Conservation (phyloP, 1,284 basidiomycete species). For the Ganoderma sinense region DNA sequence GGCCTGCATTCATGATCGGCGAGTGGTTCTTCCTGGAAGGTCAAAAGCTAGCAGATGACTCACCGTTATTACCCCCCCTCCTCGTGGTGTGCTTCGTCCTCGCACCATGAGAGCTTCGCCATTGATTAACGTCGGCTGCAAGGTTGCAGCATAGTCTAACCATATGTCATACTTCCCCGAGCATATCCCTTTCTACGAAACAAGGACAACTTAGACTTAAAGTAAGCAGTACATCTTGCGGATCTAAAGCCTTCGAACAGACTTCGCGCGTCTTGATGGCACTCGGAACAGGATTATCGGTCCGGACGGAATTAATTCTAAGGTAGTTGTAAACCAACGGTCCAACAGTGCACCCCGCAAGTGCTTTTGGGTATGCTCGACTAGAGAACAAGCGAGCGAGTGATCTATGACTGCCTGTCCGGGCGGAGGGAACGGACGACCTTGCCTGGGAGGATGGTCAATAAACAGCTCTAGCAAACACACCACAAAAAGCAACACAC, state of each 20-base stretch:
- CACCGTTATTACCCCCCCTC: not conserved
- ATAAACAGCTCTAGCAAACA: constrained; percentile 4
- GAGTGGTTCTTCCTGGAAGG: not conserved
- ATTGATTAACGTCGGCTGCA: not conserved
- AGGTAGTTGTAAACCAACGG: constrained; percentile 22
- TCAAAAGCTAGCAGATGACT: not conserved
- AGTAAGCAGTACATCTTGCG: not conserved
- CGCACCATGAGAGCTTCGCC: not conserved
- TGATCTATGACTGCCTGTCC: constrained; percentile 61
- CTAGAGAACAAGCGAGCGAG: not conserved
- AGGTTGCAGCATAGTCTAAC: not conserved
- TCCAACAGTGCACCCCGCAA: constrained; percentile 25
- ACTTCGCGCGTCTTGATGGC: not conserved
- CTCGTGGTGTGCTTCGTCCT: not conserved
- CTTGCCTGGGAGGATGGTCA: constrained; percentile 57
- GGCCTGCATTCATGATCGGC: not conserved
- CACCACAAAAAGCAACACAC: constrained; percentile 49
- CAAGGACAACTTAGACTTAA: not conserved
- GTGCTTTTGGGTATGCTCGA: constrained; percentile 31
- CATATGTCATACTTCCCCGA: not conserved
- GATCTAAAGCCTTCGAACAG: not conserved
- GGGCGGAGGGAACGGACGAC: constrained; percentile 81
- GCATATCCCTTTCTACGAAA: not conserved
- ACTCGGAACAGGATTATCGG: not conserved
- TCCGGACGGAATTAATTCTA: constrained; percentile 16